phyloP scores from a whole-genome alignment of 1,284 basidiomycete species.

The Phlebopus sp. region DNA sequence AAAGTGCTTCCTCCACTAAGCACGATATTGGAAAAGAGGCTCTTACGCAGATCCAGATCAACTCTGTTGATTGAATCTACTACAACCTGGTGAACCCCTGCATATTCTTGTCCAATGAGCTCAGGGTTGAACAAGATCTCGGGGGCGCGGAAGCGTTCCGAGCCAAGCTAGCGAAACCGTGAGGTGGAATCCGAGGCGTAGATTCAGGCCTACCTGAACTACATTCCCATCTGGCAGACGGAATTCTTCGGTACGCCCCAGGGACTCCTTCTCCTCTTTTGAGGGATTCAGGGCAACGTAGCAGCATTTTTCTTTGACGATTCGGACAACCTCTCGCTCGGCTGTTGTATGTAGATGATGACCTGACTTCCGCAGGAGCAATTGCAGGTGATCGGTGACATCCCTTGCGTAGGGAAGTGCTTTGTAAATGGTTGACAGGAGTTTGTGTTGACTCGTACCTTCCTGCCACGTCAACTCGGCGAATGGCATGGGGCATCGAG shows the following conservation, averaged over 20 bases:
- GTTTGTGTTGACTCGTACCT: conserved; percentile 48
- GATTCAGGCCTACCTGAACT: conserved; percentile 63
- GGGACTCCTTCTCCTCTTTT: conserved; percentile 93
- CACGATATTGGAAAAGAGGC: conserved; percentile 94
- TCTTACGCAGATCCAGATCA: conserved; percentile 91
- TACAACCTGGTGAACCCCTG: conserved; percentile 95
- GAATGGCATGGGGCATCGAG: conserved; percentile 98
- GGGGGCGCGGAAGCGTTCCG: conserved; percentile 95
- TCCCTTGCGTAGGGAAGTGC: conserved; percentile 54
- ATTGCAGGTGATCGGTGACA: conserved; percentile 94
- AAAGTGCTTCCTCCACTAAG: conserved; percentile 95
- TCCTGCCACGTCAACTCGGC: conserved; percentile 94
- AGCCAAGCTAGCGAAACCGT: conserved; percentile 65
- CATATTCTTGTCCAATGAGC: conserved; percentile 93
- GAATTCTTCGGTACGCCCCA: conserved; percentile 84
- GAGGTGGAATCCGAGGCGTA: conserved; percentile 1
- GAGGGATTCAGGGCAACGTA: conserved; percentile 89
- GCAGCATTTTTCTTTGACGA: conserved; percentile 98
- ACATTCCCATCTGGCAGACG: conserved; percentile 93
- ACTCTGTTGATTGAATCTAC: conserved; percentile 86
- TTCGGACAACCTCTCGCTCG: conserved; percentile 94
- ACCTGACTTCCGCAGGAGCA: conserved; percentile 91
- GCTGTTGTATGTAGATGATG: conserved; percentile 96
- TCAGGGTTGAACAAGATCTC: conserved; percentile 99
- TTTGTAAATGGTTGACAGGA: conserved; percentile 12